These are phyloP conservation scores for Ceratocystis albifundus DNA, from an alignment of 2,329 filamentous ascomycete species.

Conservation along the genomic window DNA sequence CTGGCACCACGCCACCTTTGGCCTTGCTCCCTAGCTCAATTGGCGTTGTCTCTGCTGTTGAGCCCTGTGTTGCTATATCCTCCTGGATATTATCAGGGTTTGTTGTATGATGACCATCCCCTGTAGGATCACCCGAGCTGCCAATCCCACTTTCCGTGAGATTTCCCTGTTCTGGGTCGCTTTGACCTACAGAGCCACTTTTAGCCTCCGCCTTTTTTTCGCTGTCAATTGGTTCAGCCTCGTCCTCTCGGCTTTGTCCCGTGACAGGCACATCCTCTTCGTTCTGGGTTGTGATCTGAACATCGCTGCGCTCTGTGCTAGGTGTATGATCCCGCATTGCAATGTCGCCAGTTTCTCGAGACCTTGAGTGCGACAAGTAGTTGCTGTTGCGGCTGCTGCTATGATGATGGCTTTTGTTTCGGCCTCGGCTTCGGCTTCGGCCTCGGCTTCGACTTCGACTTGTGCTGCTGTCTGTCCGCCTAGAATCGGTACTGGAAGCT, in stretches of 20 bases:
- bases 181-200: neutral
- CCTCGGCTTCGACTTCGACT: constrained; percentile 4
- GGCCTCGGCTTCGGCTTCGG: neutral
- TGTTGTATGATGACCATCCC: neutral
- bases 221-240: neutral
- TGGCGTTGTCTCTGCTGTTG: neutral
- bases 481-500: neutral
- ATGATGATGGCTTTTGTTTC: constrained; percentile 8
- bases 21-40: neutral
- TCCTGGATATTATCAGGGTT: neutral
- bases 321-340: neutral
- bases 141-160: neutral
- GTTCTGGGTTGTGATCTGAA: neutral
- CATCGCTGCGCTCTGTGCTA: neutral
- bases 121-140: neutral
- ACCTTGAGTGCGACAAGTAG: neutral
- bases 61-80: neutral
- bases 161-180: neutral
- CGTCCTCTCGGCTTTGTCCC: neutral
- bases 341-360: neutral
- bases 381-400: neutral
- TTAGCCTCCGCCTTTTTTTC: neutral
- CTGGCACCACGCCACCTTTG: neutral
- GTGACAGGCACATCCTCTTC: neutral
- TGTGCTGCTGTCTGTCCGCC: constrained; percentile 20